These are phyloP conservation scores for Barnettozyma hawaiiensis DNA, from an alignment of 1,139 yeast species.

Conservation along the genomic window DNA sequence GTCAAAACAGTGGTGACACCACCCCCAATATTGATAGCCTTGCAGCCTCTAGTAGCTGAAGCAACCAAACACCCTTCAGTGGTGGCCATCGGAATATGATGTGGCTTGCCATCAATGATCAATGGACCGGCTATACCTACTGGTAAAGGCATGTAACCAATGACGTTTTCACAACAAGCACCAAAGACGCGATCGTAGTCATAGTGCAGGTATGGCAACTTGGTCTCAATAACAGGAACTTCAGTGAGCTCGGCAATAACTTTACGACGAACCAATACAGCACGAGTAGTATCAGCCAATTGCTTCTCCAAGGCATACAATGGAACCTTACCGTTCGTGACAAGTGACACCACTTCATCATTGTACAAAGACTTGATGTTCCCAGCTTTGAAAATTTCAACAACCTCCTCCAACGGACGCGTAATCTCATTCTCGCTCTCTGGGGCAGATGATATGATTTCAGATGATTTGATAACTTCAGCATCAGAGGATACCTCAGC, in stretches of 20 bases:
- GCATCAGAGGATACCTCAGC: conserved; percentile 5
- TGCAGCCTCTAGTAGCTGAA: conserved; percentile 98
- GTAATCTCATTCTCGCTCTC: conserved; percentile 20
- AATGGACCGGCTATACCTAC: conserved; percentile 98
- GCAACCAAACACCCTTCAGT: conserved; percentile 99
- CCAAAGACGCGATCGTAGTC: conserved; percentile 96
- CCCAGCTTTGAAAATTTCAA: conserved; percentile 63
- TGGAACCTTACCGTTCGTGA: conserved; percentile 75
- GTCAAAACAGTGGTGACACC: conserved; percentile 91
- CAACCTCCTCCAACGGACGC: conserved; percentile 58
- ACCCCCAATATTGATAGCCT: conserved; percentile 96
- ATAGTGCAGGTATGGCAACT: conserved; percentile 74
- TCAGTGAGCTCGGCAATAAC: conserved; percentile 80
- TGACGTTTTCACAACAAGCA: conserved; percentile 97
- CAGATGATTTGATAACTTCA: conserved; percentile 21
- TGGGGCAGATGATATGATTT: conserved; percentile 18
- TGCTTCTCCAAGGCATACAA: conserved; percentile 92
- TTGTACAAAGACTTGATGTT: conserved; percentile 58
- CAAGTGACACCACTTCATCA: conserved; percentile 69
- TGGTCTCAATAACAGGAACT: conserved; percentile 72
- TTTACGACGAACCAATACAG: conserved; percentile 87
- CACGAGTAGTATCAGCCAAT: conserved; percentile 80
- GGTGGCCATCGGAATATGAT: conserved; percentile 97
- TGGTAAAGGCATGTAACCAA: conserved; percentile 93
- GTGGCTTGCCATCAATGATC: conserved; percentile 78